These are phyloP conservation scores for Mesembryanthemum crystallinum DNA, from an alignment of 148 eudicot genomes.

Conservation along the genomic window DNA sequence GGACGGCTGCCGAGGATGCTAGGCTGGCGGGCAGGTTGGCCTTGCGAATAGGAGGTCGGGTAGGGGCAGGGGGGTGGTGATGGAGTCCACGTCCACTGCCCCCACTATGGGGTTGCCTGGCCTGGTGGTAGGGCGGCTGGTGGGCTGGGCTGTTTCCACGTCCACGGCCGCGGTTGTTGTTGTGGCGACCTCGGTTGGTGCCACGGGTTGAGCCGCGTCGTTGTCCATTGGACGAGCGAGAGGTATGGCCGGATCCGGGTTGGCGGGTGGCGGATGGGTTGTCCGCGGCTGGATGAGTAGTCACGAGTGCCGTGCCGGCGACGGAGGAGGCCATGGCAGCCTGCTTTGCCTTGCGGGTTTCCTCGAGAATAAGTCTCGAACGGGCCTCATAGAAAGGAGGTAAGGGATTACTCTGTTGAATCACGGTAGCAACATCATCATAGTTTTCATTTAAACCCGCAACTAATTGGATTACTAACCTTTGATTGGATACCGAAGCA, in stretches of 20 bases:
- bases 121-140: neutral
- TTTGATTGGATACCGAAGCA: neutral
- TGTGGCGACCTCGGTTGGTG: too few species aligned
- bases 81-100: neutral
- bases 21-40: neutral
- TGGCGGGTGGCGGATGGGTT: too few species aligned
- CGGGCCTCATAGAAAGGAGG: neutral
- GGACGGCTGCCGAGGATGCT: neutral
- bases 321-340: too few species aligned
- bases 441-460: neutral
- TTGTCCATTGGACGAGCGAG: too few species aligned
- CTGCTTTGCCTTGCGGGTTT: neutral
- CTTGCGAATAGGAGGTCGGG: neutral
- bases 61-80: neutral
- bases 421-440: neutral
- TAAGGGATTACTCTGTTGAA: neutral
- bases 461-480: neutral
- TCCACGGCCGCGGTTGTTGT: too few species aligned
- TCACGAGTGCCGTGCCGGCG: neutral
- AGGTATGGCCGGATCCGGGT: too few species aligned
- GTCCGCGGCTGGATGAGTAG: too few species aligned
- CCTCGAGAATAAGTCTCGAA: neutral
- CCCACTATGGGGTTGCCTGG: neutral
- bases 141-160: too few species aligned
- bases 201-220: too few species aligned